Conservation (phyloP, 768 basidiomycete genomes). For the Xanthoconium stramineum region DNA sequence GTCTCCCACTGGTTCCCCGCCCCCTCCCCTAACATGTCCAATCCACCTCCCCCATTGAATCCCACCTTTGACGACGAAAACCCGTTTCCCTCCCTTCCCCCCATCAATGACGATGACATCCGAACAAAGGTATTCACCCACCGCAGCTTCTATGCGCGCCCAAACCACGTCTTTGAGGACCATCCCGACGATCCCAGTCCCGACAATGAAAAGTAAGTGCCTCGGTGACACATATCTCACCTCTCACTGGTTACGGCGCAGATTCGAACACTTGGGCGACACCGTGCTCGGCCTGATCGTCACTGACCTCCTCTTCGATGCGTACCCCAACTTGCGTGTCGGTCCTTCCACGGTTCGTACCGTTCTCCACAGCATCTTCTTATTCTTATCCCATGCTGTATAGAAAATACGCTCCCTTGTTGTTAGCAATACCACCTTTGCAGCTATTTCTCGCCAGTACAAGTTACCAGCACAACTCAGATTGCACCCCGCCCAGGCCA, state of each 20-base stretch:
- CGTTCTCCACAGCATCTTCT: neutral
- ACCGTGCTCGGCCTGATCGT: constrained; percentile 66
- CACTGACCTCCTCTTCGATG: constrained; percentile 58
- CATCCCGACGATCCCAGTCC: constrained; percentile 66
- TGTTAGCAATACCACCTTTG: constrained; percentile 71
- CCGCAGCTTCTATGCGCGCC: constrained; percentile 65
- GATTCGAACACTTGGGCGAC: constrained; percentile 77
- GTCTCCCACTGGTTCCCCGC: neutral
- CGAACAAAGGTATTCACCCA: constrained; percentile 68
- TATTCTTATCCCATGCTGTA: neutral
- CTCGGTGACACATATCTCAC: neutral
- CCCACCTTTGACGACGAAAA: constrained; percentile 32
- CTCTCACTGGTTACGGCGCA: constrained; percentile 23
- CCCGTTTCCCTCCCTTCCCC: constrained; percentile 55
- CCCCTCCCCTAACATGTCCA: neutral
- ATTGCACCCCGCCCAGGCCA: constrained; percentile 69
- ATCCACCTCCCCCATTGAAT: constrained; percentile 1
- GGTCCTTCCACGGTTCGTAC: constrained; percentile 64
- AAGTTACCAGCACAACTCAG: constrained; percentile 57
- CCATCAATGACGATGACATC: constrained; percentile 46
- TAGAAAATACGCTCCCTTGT: constrained; percentile 79
- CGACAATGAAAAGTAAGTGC: constrained; percentile 73
- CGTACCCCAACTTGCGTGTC: constrained; percentile 68
- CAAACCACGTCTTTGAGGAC: constrained; percentile 77
- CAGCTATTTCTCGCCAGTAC: constrained; percentile 67